These are phyloP conservation scores for Alternaria ethzedia DNA, from an alignment of 2,329 filamentous ascomycete species.

Conservation along the genomic window DNA sequence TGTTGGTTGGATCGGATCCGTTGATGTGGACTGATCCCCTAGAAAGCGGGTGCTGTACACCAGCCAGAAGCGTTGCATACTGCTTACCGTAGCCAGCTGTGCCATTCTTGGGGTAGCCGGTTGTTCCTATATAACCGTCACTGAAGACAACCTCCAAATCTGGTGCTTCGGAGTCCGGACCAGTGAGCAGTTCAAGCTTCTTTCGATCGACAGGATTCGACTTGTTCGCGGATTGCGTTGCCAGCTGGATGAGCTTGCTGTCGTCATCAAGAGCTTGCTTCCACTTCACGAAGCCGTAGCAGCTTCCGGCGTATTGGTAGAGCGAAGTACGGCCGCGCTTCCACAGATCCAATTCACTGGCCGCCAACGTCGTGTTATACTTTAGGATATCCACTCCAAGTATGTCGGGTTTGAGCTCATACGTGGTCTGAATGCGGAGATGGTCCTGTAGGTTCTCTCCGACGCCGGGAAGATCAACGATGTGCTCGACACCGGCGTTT, in stretches of 20 bases:
- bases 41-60: constrained; percentile 40
- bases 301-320: constrained; percentile 50
- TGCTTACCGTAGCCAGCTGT: constrained; percentile 25
- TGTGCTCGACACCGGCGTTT: constrained; percentile 16
- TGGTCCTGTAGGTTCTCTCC: constrained; percentile 33
- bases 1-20: constrained; percentile 10
- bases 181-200: constrained; percentile 43
- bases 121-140: constrained; percentile 52
- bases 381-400: constrained; percentile 24
- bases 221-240: constrained; percentile 12
- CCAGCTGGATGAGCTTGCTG: constrained; percentile 14
- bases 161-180: constrained; percentile 35
- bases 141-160: constrained; percentile 54
- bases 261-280: constrained; percentile 41
- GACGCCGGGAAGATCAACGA: constrained; percentile 25
- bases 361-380: constrained; percentile 36
- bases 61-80: constrained; percentile 38
- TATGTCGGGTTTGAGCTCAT: constrained; percentile 23
- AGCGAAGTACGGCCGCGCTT: constrained; percentile 37
- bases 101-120: constrained; percentile 37
- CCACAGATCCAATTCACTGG: constrained; percentile 50
- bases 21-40: constrained; percentile 29
- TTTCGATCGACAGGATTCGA: constrained; percentile 21
- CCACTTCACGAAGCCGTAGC: constrained; percentile 54
- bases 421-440: constrained; percentile 28